These are phyloP conservation scores for Sclerotinia minor DNA, from an alignment of 2,329 filamentous ascomycete genomes.

Conservation along the genomic window DNA sequence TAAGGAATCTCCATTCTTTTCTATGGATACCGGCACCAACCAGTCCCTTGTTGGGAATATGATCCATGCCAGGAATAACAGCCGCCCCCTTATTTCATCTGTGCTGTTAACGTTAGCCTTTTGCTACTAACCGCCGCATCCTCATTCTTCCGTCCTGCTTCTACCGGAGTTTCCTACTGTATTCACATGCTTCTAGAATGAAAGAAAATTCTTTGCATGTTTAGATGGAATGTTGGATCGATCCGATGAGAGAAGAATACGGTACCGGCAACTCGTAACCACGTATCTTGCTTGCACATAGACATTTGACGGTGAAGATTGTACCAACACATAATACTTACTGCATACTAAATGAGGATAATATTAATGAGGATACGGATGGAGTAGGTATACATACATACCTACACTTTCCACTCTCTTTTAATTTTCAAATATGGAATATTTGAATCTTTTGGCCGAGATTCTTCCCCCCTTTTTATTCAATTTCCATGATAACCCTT, in stretches of 20 bases:
- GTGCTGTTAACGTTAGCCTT: constrained; percentile 4
- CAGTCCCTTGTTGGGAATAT: neutral
- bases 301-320: neutral
- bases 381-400: no score
- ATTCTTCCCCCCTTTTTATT: neutral
- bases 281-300: neutral
- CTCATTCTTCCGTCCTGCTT: constrained; percentile 8
- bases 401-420: neutral
- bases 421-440: neutral
- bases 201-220: neutral
- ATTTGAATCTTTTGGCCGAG: neutral
- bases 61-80: constrained; percentile 7
- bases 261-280: neutral
- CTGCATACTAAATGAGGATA: neutral
- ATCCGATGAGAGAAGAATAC: neutral
- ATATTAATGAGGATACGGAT: neutral
- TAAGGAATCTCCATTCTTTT: neutral
- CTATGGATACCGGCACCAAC: neutral
- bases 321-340: neutral
- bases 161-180: neutral
- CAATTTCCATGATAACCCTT: constrained; percentile 4
- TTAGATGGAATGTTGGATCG: neutral
- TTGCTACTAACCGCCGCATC: constrained; percentile 6
- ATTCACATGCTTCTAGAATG: constrained; percentile 6
- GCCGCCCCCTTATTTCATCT: neutral